These are phyloP conservation scores for Helianthus tuberosus DNA, from an alignment of 129 eudicot genomes.

Conservation along the genomic window DNA sequence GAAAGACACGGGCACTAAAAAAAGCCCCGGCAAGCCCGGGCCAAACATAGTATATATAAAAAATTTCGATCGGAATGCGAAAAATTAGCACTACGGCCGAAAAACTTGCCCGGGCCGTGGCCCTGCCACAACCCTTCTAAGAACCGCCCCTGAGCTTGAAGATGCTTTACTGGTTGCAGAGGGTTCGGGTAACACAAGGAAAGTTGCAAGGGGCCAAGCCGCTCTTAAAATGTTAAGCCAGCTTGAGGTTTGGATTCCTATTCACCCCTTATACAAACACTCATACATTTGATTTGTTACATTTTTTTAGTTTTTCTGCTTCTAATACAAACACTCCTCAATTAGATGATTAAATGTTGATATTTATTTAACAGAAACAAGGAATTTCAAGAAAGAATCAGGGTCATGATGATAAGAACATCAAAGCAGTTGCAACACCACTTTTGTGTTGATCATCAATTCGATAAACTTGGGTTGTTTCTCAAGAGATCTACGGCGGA, in stretches of 20 bases:
- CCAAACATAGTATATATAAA: too few relatives aligned
- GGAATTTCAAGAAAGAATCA: conserved; percentile 61
- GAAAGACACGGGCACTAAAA: too few relatives aligned
- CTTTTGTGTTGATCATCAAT: too few relatives aligned
- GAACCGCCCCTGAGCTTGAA: too few relatives aligned
- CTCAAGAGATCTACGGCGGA: too few relatives aligned
- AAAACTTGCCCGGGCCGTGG: too few relatives aligned
- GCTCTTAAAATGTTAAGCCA: conserved; percentile 64
- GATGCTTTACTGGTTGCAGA: conserved; percentile 54
- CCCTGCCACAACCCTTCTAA: too few relatives aligned
- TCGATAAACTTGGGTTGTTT: too few relatives aligned
- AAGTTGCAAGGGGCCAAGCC: conserved; percentile 85
- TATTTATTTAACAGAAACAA: conserved; percentile 46
- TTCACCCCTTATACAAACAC: not conserved
- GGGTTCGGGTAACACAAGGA: conserved; percentile 56
- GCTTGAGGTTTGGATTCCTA: conserved; percentile 58
- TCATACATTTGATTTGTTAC: not conserved
- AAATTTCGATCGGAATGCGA: too few relatives aligned
- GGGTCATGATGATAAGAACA: conserved; percentile 27
- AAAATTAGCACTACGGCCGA: too few relatives aligned
- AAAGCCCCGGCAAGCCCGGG: too few relatives aligned
- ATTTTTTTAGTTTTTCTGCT: not conserved
- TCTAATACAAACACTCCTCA: not conserved
- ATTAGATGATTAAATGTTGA: conserved; percentile 9
- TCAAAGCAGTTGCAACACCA: conserved; percentile 10